Percentiles rank a stretch among this genome's conserved stretches.
Conservation (phyloP, 2,329 filamentous ascomycete species). For the Hypoxylon sp. region DNA sequence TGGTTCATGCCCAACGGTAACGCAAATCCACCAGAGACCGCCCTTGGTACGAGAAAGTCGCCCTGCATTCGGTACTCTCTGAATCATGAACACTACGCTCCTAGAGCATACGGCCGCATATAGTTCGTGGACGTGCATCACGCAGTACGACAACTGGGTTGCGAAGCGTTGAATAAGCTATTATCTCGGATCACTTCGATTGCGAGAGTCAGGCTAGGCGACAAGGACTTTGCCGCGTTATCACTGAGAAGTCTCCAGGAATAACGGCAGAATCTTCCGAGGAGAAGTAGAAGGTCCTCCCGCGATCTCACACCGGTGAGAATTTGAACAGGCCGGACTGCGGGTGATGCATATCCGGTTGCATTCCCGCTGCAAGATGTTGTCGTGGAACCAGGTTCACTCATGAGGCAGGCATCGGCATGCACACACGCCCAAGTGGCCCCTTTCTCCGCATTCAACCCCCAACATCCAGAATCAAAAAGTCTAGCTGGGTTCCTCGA, state of each 20-base stretch:
- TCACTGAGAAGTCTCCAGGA: conserved; percentile 24
- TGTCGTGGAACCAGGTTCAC: conserved; percentile 38
- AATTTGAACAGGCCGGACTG: conserved; percentile 28
- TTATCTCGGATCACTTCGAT: conserved; percentile 8
- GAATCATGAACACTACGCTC: conserved; percentile 1
- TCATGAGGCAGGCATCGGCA: conserved; percentile 6
- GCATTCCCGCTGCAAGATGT: conserved; percentile 41
- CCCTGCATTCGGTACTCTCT: conserved; percentile 8
- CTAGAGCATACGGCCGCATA: conserved; percentile 12
- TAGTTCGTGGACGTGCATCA: background rate
- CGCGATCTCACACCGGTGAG: conserved; percentile 39
- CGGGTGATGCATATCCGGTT: conserved; percentile 41
- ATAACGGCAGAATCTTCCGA: conserved; percentile 40
- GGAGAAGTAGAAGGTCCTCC: conserved; percentile 25
- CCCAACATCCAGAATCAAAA: conserved; percentile 24
- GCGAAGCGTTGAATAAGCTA: background rate
- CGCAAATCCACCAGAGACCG: conserved; percentile 9
- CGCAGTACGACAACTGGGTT: background rate
- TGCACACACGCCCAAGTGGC: conserved; percentile 7
- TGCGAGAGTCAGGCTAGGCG: conserved; percentile 1
- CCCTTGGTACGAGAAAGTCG: conserved; percentile 4
- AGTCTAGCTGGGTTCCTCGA: conserved; percentile 37
- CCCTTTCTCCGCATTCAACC: conserved; percentile 38
- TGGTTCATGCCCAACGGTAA: conserved; percentile 21
- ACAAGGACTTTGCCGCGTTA: conserved; percentile 6